Evolutionary conservation across 495 filamentous ascomycete species (phyloP).

Genomic region (Elasticomyces elasticus): DNA sequence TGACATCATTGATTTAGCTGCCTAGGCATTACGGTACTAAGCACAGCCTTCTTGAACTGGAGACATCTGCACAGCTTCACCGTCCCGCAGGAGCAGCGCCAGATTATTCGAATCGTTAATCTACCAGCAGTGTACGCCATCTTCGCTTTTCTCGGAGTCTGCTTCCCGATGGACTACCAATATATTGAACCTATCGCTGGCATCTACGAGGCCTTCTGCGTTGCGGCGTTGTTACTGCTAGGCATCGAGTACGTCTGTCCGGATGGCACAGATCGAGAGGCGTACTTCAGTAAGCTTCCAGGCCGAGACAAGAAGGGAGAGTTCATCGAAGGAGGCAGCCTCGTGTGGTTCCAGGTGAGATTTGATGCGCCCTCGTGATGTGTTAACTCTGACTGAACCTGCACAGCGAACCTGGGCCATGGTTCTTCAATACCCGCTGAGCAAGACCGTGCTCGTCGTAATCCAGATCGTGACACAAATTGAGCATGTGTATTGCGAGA

Average conservation of each 20-base stretch:
- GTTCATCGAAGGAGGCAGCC: slow-evolving; percentile 6
- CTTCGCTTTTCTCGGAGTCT: slow-evolving; percentile 15
- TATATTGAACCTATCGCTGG: slow-evolving; percentile 14
- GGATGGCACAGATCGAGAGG: slow-evolving; percentile 15
- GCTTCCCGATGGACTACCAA: slow-evolving; percentile 14
- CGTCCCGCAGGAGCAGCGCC: slow-evolving; percentile 17
- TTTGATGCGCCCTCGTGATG: neutral
- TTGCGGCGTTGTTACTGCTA: slow-evolving; percentile 16
- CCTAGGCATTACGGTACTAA: slow-evolving; percentile 11
- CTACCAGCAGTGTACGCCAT: slow-evolving; percentile 12
- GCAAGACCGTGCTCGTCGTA: slow-evolving; percentile 3
- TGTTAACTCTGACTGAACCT: neutral
- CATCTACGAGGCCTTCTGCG: slow-evolving; percentile 15
- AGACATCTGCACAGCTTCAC: slow-evolving; percentile 16
- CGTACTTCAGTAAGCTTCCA: slow-evolving; percentile 13
- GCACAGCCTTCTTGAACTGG: slow-evolving; percentile 12
- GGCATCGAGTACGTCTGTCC: slow-evolving; percentile 18
- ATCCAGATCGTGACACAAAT: slow-evolving; percentile 17
- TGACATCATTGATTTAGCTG: neutral
- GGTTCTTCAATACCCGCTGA: slow-evolving; percentile 14
- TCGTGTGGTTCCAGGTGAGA: slow-evolving; percentile 15
- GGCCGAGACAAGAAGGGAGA: slow-evolving; percentile 12
- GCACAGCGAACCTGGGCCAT: slow-evolving; percentile 3
- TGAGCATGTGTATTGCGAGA: slow-evolving; percentile 18
- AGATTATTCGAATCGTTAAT: slow-evolving; percentile 17